Base-by-base conservation (phyloP, 2,329 filamentous ascomycete genomes). In the Epichloe sibirici region DNA sequence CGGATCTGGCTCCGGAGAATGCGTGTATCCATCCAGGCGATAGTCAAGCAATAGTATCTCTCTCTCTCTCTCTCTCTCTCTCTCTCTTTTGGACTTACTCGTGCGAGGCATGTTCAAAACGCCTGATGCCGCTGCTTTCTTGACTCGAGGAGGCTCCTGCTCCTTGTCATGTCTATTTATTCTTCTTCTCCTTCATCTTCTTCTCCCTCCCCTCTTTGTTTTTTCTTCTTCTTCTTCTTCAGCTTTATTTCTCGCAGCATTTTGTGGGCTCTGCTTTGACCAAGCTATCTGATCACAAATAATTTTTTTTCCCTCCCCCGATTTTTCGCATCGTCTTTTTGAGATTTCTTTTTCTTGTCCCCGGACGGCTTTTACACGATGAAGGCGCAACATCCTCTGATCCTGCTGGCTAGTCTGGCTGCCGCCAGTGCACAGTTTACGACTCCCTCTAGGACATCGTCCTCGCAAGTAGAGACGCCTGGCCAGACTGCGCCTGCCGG, bases 401-500 rank as follows among this genome's bases (percentile, higher is more conserved):
- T n/a, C 15, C 9, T 37, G 4, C 39, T 34, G n/a, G 38, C 49
- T 21, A 23, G 31, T n/a, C n/a, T 54, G 21, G 39, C 49, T 3
- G 23, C 28, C n/a, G 40, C 28, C 5, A 13, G 31, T 2, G 49
- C 37, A 17, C 52, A 54, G 34, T 54, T 54, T 28, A 42, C 39
- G 23, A 51, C 35, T 5, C 52, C 52, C 17, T 11, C 40, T 7
- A 40, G 34, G 49, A 34, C 37, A 13, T 44, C 45, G 2, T 9
- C 17, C 17, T 21, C 39, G 35, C 43, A 49, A 17, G n/a, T 56
- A 7, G 56, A 54, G 37, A 40, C 57, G 45, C 48, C 51, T 12
- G 55, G 59, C 38, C 43, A 56, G 38, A 57, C 61, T 25, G 23
- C 31, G 31, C 3, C 31, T 11, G 0, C 31, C 1, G 31, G 31